phyloP scores from a whole-genome alignment of 176 grass and related monocot genomes.

The Tillandsia leiboldiana region DNA sequence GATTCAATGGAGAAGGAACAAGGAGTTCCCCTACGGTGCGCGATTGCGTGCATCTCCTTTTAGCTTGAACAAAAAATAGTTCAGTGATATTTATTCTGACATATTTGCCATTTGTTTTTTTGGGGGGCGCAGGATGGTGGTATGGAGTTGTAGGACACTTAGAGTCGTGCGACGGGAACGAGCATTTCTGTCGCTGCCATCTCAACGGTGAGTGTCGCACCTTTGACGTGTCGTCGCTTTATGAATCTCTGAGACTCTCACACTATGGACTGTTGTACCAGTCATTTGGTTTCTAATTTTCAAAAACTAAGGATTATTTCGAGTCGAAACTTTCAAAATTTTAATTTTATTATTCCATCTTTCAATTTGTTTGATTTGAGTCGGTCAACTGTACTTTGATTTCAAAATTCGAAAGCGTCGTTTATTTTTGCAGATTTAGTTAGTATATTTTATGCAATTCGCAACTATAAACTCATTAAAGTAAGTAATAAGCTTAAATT shows the following conservation, averaged over 20 bases:
- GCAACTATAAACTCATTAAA: no score
- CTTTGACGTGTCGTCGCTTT: not conserved
- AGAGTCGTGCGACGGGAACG: constrained; percentile 40
- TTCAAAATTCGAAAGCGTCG: no score
- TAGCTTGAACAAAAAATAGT: not conserved
- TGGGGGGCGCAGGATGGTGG: constrained; percentile 61
- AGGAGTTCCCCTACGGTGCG: constrained; percentile 83
- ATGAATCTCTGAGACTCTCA: not conserved
- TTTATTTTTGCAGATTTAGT: no score
- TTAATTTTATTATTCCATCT: no score
- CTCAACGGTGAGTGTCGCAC: not conserved
- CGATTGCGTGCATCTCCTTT: not conserved
- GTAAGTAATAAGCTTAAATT: no score
- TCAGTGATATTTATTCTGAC: not conserved
- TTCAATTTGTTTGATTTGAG: no score
- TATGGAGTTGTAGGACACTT: constrained; percentile 80
- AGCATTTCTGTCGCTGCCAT: constrained; percentile 67
- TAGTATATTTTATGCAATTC: no score
- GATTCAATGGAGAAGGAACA: constrained; percentile 89
- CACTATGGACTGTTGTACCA: no score
- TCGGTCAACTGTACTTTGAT: no score
- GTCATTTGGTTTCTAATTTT: no score
- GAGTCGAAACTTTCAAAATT: no score
- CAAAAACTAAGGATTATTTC: no score
- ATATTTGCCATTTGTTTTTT: not conserved